These are phyloP conservation scores for Liriodendron chinense DNA, from an alignment of 164 flowering plant species.

Conservation along the genomic window DNA sequence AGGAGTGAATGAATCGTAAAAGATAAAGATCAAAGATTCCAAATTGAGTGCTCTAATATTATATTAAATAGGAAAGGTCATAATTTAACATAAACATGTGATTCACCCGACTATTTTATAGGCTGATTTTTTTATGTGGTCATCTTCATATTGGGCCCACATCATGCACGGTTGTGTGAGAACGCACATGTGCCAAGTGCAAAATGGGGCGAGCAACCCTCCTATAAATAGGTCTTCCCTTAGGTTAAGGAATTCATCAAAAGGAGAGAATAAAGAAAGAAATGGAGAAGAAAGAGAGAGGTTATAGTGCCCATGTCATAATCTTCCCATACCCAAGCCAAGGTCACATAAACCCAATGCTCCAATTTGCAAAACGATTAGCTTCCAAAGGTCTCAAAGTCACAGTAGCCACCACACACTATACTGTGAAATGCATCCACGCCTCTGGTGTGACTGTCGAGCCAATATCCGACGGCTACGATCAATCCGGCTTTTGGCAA, in stretches of 20 bases:
- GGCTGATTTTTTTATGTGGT: too few relatives aligned
- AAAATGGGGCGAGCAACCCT: neutral
- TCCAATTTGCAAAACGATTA: conserved; percentile 21
- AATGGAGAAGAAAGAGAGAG: conserved; percentile 2
- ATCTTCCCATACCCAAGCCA: conserved; percentile 19
- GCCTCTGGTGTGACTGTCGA: conserved; percentile 4
- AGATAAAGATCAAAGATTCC: too few relatives aligned
- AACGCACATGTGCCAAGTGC: too few relatives aligned
- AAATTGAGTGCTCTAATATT: too few relatives aligned
- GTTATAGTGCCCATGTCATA: conserved; percentile 13
- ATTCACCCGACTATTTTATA: too few relatives aligned
- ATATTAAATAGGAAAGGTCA: too few relatives aligned
- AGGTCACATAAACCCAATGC: conserved; percentile 30
- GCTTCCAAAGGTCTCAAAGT: conserved; percentile 3
- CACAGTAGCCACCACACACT: conserved; percentile 21
- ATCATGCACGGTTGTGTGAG: too few relatives aligned
- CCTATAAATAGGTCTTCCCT: neutral
- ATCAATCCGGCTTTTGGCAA: conserved; percentile 7
- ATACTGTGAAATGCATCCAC: conserved; percentile 9
- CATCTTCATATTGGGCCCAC: too few relatives aligned
- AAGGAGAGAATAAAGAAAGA: too few relatives aligned
- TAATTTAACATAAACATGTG: too few relatives aligned
- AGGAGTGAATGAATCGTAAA: too few relatives aligned
- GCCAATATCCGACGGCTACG: conserved; percentile 22
- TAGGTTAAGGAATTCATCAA: neutral